Evolutionary conservation across 1,284 basidiomycete species (phyloP), one percentile per base, ranked within the genome.

Genomic region (Afroboletus lepidellus): DNA sequence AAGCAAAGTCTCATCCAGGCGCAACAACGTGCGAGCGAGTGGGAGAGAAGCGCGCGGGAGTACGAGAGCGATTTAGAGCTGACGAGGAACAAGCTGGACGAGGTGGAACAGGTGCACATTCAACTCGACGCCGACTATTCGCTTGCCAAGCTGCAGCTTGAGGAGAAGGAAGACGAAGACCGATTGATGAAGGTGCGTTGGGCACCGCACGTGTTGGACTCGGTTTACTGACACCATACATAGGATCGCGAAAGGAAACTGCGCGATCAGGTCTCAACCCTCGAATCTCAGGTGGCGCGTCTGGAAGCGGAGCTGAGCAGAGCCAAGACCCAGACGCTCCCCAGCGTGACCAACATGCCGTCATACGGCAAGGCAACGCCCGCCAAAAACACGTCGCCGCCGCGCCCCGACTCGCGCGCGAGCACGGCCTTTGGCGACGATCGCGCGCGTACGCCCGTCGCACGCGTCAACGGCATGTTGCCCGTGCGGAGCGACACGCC

Each of bases 11-110:
- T 91, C 23, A 68, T 77, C 25, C 84, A 87, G 57, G 83, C 85
- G 24, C 85, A 90, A 57, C 85, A 89, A 63, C 86, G 87, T 32
- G 77, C 85, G 4, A 72, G 78, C 2, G 90, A 92, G 59, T 90
- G 87, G 87, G 89, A 92, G 69, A 78, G 78, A 58, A 83, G 83
- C 36, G 80, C 85, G n/a, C 84, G 83, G 61, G 85, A 87, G 56
- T 77, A 78, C 47, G 85, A 90, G 65, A 72, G 72, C 18, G 77
- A 84, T 53, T 67, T 90, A 16, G 83, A 86, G 60, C 62, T 76
- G 54, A 76, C 75, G 16, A 77, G 76, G 54, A 81, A 79, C 42
- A 78, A 79, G 60, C 65, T 88, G 15, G 85, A 90, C 39, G 79
- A 86, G 44, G 72, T 77, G 7, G 87, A 90, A 57, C 81, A 86